Evolutionary conservation across 768 basidiomycete genomes (phyloP), one percentile per base, ranked within the genome.

Genomic region (Hebeloma cylindrosporum): DNA sequence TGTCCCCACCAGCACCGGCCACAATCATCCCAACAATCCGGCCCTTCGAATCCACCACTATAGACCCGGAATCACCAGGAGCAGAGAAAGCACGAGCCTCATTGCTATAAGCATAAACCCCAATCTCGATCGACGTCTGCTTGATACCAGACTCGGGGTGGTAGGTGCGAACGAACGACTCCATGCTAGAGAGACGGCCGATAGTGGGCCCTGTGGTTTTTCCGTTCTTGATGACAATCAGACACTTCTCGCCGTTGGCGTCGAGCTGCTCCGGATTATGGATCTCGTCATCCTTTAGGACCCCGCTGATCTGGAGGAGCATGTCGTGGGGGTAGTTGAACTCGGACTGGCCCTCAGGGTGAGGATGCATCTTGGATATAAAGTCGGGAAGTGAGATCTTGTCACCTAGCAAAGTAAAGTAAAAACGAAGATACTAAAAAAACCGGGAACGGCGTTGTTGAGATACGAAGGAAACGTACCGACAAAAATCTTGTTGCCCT

Each of bases 21-120:
- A 55, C 65, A 46, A 69, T 55, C 5, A 69, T 29, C 5, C 64
- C 68, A 32, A 51, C 56, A 33, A 65, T 57, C 22, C 61, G 58
- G 33, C 66, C 66, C 11, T 40, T 31, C 16, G 55, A 43, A 44
- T 59, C 57, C 25, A 50, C 28, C 48, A 66, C 47, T 37, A 66
- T 51, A 7, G 63, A 54, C 25, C 66, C 67, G 3, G 66, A 68
- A 44, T 68, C 66, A 14, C 66, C 65, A 5, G 45, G 25, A n/a
- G 47, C 58, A 11, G 67, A 65, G 49, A 67, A 68, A 5, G 36
- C 29, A 26, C 57, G 58, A 41, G 28, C 8, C 44, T 46, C 52
- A 22, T 39, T 44, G 31, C 48, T 47, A 56, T 60, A 63, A 23
- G 51, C 35, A 34, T 40, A 40, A 34, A 67, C 53, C 20, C 55